A percentile compares a stretch with the other conserved stretches of the same genome.
Evolutionary conservation across 208 protist species (phyloP).

Genomic region (Novymonas esmeraldas): DNA sequence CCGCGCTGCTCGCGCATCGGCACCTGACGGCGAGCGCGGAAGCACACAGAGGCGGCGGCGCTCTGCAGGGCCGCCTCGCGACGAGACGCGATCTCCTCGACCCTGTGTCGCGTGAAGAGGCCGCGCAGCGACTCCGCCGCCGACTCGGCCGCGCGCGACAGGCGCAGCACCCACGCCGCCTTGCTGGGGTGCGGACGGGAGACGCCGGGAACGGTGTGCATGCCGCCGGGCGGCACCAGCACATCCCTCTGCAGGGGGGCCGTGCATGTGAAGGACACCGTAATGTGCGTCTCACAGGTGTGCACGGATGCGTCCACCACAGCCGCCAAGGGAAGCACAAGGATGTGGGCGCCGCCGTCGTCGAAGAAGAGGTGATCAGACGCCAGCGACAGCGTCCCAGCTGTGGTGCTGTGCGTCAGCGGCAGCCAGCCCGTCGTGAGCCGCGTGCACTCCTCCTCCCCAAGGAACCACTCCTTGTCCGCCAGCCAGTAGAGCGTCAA

Average conservation of each 20-base stretch:
- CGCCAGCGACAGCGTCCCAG: slow-evolving; percentile 28
- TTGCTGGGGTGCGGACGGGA: slow-evolving; percentile 10
- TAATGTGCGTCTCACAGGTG: not conserved
- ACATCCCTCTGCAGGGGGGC: slow-evolving; percentile 10
- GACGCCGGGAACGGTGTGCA: slow-evolving; percentile 9
- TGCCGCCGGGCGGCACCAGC: slow-evolving; percentile 1
- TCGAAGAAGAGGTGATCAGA: slow-evolving; percentile 39
- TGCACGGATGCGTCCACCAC: slow-evolving; percentile 3
- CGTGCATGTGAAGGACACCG: slow-evolving; percentile 15
- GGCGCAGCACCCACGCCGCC: slow-evolving; percentile 15
- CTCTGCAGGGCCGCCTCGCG: slow-evolving; percentile 23
- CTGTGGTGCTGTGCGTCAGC: slow-evolving; percentile 8
- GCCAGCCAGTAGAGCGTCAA: slow-evolving; percentile 46
- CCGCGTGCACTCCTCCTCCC: slow-evolving; percentile 16
- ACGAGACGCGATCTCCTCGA: slow-evolving; percentile 20
- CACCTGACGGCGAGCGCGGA: slow-evolving; percentile 38
- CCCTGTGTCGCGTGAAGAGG: slow-evolving; percentile 17
- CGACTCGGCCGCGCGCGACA: slow-evolving; percentile 9
- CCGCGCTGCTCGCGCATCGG: slow-evolving; percentile 58
- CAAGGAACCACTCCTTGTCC: slow-evolving; percentile 36
- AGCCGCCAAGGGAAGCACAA: slow-evolving; percentile 13
- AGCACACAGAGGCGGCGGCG: slow-evolving; percentile 20
- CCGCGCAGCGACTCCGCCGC: slow-evolving; percentile 22
- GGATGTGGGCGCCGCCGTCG: slow-evolving; percentile 14
- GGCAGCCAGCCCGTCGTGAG: slow-evolving; percentile 10